Evolutionary conservation across 257 asterid species (phyloP).

Genomic region (Penstemon davidsonii): DNA sequence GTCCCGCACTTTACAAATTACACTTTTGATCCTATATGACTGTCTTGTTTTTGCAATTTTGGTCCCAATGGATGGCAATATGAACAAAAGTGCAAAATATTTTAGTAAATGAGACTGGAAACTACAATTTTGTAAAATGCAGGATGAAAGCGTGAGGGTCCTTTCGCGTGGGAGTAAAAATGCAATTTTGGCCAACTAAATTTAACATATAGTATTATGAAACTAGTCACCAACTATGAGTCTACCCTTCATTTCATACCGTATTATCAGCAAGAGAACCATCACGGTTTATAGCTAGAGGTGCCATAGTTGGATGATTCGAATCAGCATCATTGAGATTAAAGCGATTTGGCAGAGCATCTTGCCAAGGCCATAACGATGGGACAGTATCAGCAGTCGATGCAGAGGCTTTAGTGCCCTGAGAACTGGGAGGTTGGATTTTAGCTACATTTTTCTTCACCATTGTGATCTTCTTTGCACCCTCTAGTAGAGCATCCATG

Average conservation of each 20-base stretch:
- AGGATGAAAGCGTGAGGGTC: too few relatives aligned
- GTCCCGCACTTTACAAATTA: too few relatives aligned
- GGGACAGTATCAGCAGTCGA: conserved; percentile 46
- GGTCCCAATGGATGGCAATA: too few relatives aligned
- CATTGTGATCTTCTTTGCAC: conserved; percentile 53
- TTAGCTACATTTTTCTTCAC: conserved; percentile 47
- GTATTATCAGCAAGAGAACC: conserved; percentile 59
- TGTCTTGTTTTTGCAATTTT: too few relatives aligned
- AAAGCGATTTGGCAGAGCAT: conserved; percentile 45
- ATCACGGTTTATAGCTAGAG: conserved; percentile 64
- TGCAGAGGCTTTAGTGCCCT: conserved; percentile 39
- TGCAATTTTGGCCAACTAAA: too few relatives aligned
- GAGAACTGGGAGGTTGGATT: conserved; percentile 44
- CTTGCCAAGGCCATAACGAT: conserved; percentile 69
- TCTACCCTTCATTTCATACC: conserved; percentile 34
- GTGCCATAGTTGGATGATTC: conserved; percentile 57
- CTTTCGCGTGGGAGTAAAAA: too few relatives aligned
- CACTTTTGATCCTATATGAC: too few relatives aligned
- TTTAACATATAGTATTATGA: not conserved
- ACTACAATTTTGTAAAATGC: too few relatives aligned
- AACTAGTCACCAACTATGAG: conserved; percentile 13
- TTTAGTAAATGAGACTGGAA: too few relatives aligned
- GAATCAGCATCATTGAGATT: conserved; percentile 55
- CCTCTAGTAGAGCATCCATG: conserved; percentile 57
- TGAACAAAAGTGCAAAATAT: too few relatives aligned